A percentile compares a stretch with the other conserved stretches of the same genome.
These are phyloP conservation scores for Dianthus caryophyllus DNA, from an alignment of 148 eudicot species.

Conservation along the genomic window DNA sequence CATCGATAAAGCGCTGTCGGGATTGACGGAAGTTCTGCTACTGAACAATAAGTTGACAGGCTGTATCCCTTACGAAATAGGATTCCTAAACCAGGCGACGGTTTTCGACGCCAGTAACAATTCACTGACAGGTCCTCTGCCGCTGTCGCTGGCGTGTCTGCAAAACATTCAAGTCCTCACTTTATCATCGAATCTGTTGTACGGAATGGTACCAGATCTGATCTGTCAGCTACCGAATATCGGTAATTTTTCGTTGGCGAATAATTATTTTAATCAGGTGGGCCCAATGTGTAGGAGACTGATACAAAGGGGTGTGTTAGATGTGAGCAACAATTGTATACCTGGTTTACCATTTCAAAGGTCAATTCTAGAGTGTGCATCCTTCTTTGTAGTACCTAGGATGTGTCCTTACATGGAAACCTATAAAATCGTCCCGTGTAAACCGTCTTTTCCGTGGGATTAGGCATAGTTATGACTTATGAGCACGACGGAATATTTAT, in stretches of 20 bases:
- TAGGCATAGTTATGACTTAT: no score
- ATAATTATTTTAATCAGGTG: slow-evolving; percentile 32
- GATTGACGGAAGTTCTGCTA: slow-evolving; percentile 26
- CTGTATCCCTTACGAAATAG: slow-evolving; percentile 36
- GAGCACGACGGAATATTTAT: no score
- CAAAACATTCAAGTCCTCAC: slow-evolving; percentile 23
- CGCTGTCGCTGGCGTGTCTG: slow-evolving; percentile 31
- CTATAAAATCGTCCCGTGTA: slow-evolving; percentile 32
- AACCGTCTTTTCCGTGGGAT: slow-evolving; percentile 23
- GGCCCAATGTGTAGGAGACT: slow-evolving; percentile 32
- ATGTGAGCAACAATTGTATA: slow-evolving; percentile 32
- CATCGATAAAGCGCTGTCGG: slow-evolving; percentile 26
- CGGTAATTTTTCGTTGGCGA: slow-evolving; percentile 20
- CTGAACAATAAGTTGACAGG: slow-evolving; percentile 38
- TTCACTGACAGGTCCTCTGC: slow-evolving; percentile 28
- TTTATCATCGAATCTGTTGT: slow-evolving; percentile 28
- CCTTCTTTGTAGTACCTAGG: slow-evolving; percentile 29
- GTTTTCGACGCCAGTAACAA: slow-evolving; percentile 35
- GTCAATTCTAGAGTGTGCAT: slow-evolving; percentile 28
- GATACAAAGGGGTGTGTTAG: slow-evolving; percentile 26
- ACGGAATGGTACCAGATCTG: slow-evolving; percentile 38
- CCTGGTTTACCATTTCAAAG: slow-evolving; percentile 30
- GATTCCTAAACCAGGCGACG: slow-evolving; percentile 30
- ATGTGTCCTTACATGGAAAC: slow-evolving; percentile 27
- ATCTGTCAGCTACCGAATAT: slow-evolving; percentile 33